Percentiles rank a stretch among this genome's conserved stretches.
These are phyloP conservation scores for Starmerella bombicola DNA, from an alignment of 805 yeast genomes.

Conservation along the genomic window DNA sequence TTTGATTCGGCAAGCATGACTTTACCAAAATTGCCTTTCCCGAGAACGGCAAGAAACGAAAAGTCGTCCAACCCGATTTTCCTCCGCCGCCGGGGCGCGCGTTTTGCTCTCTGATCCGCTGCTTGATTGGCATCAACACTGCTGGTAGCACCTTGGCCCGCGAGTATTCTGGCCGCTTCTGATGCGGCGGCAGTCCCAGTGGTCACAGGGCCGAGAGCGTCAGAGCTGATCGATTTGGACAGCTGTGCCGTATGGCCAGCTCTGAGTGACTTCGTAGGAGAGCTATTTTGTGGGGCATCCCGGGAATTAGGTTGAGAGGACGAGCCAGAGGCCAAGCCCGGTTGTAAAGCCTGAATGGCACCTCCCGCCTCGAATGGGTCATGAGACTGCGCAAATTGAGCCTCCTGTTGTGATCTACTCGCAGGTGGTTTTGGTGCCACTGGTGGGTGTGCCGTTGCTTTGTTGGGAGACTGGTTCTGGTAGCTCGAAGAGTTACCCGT, in stretches of 20 bases:
- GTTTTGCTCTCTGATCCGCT: background rate
- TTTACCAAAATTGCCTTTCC: constrained; percentile 97
- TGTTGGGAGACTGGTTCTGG: background rate
- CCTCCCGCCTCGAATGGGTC: too few relatives aligned
- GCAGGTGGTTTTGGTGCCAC: too few relatives aligned
- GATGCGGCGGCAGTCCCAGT: background rate
- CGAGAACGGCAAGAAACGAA: constrained; percentile 84
- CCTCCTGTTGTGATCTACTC: too few relatives aligned
- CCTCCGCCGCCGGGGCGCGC: constrained; percentile 15
- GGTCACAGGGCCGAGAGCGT: background rate
- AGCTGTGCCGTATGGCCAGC: too few relatives aligned
- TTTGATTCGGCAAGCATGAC: constrained; percentile 94
- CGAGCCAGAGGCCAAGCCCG: too few relatives aligned
- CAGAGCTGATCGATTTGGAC: too few relatives aligned
- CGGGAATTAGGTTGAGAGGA: too few relatives aligned
- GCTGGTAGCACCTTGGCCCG: background rate
- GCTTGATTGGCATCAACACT: background rate
- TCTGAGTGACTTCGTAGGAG: too few relatives aligned
- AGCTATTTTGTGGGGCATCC: too few relatives aligned
- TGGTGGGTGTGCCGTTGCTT: too few relatives aligned
- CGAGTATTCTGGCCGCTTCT: background rate
- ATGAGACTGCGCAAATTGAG: too few relatives aligned
- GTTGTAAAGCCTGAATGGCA: too few relatives aligned
- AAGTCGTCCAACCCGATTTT: constrained; percentile 83
- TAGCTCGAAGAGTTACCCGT: background rate